Evolutionary conservation across 116 monocot genomes (phyloP).

Genomic region (Phalaenopsis hybrid): DNA sequence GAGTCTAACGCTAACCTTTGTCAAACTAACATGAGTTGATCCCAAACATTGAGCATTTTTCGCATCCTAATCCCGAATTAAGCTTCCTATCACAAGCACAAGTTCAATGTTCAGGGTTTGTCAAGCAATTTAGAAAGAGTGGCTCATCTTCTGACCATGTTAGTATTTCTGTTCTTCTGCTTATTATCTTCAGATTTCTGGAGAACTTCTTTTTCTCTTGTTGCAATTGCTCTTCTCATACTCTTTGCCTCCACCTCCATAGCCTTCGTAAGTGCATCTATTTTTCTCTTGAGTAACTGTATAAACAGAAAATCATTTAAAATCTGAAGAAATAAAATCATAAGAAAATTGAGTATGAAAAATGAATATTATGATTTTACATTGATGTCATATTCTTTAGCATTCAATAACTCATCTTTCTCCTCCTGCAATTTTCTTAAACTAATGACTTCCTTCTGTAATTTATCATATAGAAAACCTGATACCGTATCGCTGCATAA

Average conservation of each 20-base stretch:
- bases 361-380: conserved; percentile 15
- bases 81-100: not conserved
- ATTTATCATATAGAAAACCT: conserved; percentile 39
- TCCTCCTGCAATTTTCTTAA: conserved; percentile 33
- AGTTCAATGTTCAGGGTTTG: not conserved
- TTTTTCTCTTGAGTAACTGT: conserved; percentile 32
- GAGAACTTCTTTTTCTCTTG: conserved; percentile 26
- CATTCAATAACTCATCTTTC: conserved; percentile 21
- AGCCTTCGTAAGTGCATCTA: conserved; percentile 26
- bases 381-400: conserved; percentile 38
- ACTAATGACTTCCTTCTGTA: conserved; percentile 38
- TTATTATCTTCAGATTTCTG: conserved; percentile 17
- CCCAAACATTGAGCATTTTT: no score
- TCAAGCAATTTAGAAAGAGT: not conserved
- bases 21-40: no score
- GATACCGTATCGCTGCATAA: conserved; percentile 28
- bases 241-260: conserved; percentile 34
- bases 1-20: no score
- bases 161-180: conserved; percentile 9
- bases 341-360: not conserved
- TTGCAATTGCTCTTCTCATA: conserved; percentile 19
- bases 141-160: conserved; percentile 17
- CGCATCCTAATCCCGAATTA: no score
- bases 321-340: not conserved
- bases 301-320: not conserved